phyloP scores from a whole-genome alignment of 768 basidiomycete species.

The Strobilomyces echinocephalus region DNA sequence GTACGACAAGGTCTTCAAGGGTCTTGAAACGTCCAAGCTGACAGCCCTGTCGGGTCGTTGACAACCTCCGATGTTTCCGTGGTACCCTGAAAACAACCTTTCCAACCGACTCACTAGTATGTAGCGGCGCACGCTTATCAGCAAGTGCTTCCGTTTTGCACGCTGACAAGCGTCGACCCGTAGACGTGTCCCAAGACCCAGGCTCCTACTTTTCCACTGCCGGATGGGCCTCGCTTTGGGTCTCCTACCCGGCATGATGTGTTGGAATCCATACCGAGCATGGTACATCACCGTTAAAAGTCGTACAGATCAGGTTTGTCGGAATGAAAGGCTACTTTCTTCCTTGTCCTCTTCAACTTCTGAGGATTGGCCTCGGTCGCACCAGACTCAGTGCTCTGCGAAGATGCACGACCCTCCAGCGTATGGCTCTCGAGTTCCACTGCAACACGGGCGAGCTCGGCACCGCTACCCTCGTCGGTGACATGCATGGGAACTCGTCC shows the following conservation, averaged over 20 bases:
- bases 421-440: constrained; percentile 35
- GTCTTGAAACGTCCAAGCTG: constrained; percentile 17
- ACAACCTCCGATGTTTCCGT: constrained; percentile 10
- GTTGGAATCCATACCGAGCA: background rate
- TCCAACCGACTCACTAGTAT: background rate
- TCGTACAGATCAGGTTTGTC: constrained; percentile 71
- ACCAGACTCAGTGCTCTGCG: constrained; percentile 8
- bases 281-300: constrained; percentile 49
- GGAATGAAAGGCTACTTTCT: constrained; percentile 65
- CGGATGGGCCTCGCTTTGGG: too few relatives aligned
- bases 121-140: background rate
- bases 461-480: constrained; percentile 11
- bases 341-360: constrained; percentile 48
- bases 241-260: too few relatives aligned
- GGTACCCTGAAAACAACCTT: background rate
- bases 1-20: background rate
- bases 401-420: constrained; percentile 6
- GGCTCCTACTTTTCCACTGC: too few relatives aligned
- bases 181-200: background rate
- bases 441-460: constrained; percentile 36
- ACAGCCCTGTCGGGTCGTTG: constrained; percentile 1
- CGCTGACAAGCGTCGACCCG: background rate
- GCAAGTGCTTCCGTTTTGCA: background rate
- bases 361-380: constrained; percentile 1
- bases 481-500: constrained; percentile 17